phyloP scores from a whole-genome alignment of 345 rosid species.

The Tarenaya hassleriana region DNA sequence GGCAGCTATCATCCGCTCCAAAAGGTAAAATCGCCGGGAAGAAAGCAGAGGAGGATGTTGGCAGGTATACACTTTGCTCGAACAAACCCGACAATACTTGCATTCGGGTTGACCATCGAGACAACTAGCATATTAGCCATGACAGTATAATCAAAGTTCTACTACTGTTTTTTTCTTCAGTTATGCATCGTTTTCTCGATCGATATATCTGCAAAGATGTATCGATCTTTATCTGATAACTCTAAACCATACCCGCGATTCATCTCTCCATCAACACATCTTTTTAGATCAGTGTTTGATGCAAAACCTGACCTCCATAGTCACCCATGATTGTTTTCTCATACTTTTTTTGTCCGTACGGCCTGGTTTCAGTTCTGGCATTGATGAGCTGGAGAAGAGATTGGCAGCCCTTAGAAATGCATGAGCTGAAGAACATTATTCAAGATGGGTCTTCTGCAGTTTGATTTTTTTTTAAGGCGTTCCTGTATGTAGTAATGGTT shows the following conservation, averaged over 20 bases:
- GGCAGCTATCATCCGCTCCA: slow-evolving; percentile 80
- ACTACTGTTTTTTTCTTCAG: too few relatives aligned
- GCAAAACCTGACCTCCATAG: not conserved
- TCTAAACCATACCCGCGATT: too few relatives aligned
- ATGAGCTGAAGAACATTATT: slow-evolving; percentile 3
- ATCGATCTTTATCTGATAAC: too few relatives aligned
- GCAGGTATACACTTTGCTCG: slow-evolving; percentile 45
- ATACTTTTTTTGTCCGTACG: slow-evolving; percentile 1
- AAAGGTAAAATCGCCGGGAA: slow-evolving; percentile 67
- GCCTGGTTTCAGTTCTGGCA: slow-evolving; percentile 53
- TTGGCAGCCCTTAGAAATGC: slow-evolving; percentile 71
- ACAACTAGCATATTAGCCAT: not conserved
- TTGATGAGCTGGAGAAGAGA: slow-evolving; percentile 79
- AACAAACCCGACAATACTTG: too few relatives aligned
- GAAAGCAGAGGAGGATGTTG: slow-evolving; percentile 47
- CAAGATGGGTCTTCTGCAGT: slow-evolving; percentile 14
- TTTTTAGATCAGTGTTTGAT: not conserved
- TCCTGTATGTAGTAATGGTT: too few relatives aligned
- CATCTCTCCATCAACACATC: too few relatives aligned
- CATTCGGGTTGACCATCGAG: slow-evolving; percentile 3
- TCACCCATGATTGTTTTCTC: not conserved
- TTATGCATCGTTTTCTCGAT: too few relatives aligned
- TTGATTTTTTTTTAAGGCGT: not conserved
- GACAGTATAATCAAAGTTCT: not conserved
- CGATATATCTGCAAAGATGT: too few relatives aligned